Conservation (phyloP, 2,329 filamentous ascomycete genomes). For the Fusarium staphyleae region DNA sequence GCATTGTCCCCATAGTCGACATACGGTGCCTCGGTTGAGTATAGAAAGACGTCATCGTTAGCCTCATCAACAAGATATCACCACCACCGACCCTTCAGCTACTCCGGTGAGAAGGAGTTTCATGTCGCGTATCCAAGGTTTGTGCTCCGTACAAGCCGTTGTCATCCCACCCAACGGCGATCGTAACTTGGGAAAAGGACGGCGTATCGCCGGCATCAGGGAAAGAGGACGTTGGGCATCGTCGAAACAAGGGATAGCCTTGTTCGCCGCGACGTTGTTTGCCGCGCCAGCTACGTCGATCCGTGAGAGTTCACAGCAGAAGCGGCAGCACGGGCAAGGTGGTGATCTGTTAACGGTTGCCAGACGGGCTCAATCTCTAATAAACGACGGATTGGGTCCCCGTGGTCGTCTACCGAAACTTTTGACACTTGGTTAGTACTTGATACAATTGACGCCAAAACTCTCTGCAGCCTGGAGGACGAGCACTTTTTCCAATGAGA, state of each 20-base stretch:
- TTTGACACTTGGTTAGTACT: constrained; percentile 23
- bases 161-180: constrained; percentile 32
- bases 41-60: constrained; percentile 26
- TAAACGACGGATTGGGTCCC: constrained; percentile 35
- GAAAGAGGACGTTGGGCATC: constrained; percentile 39
- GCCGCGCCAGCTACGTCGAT: constrained; percentile 20
- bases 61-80: constrained; percentile 8
- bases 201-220: constrained; percentile 27
- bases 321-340: constrained; percentile 25
- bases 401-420: constrained; percentile 25
- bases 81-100: constrained; percentile 14
- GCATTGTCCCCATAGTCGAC: constrained; percentile 7
- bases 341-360: constrained; percentile 25
- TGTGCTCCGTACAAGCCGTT: constrained; percentile 19
- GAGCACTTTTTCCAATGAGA: constrained; percentile 35
- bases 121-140: constrained; percentile 24
- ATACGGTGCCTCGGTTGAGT: neutral
- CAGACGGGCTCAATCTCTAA: constrained; percentile 36
- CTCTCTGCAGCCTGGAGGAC: constrained; percentile 26
- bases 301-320: constrained; percentile 16
- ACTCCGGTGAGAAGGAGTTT: constrained; percentile 22
- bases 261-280: constrained; percentile 34
- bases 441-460: constrained; percentile 31
- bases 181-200: constrained; percentile 37
- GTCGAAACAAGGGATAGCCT: constrained; percentile 41